Evolutionary conservation across 1,284 basidiomycete genomes (phyloP).

Genomic region (Trichosporon ovoides): DNA sequence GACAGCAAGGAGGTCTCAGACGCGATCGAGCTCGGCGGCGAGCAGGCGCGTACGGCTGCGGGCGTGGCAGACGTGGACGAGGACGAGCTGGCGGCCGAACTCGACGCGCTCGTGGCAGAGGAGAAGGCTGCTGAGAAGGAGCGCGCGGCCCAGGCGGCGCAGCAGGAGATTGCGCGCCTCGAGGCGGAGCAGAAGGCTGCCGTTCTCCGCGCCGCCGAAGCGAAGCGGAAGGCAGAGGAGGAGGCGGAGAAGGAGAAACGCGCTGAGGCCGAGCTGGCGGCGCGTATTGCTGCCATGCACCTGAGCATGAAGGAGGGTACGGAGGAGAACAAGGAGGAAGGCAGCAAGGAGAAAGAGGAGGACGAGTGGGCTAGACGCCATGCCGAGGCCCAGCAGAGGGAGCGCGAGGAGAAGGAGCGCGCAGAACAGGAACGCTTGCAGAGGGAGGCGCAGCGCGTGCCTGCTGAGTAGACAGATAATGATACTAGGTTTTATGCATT

Average conservation of each 20-base stretch:
- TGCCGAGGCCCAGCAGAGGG: conserved; percentile 35
- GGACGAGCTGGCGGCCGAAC: conserved; percentile 51
- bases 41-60: conserved; percentile 53
- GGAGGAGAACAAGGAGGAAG: neutral
- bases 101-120: conserved; percentile 48
- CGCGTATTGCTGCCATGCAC: neutral
- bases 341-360: no score
- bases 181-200: conserved; percentile 24
- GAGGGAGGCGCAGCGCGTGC: conserved; percentile 46
- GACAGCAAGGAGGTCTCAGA: conserved; percentile 78
- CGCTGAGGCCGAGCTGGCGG: conserved; percentile 8
- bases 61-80: conserved; percentile 53
- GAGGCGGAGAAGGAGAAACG: conserved; percentile 19
- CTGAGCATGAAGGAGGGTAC: neutral
- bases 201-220: conserved; percentile 24
- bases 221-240: conserved; percentile 26
- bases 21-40: conserved; percentile 62
- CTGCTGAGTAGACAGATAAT: conserved; percentile 34
- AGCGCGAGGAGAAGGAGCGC: conserved; percentile 44
- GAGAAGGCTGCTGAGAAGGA: conserved; percentile 35
- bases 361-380: conserved; percentile 28
- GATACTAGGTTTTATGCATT: conserved; percentile 4
- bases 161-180: conserved; percentile 18
- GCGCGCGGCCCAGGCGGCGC: conserved; percentile 8
- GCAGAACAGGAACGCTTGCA: conserved; percentile 52